Evolutionary conservation across 345 rosid genomes (phyloP).

Genomic region (Populus alba): DNA sequence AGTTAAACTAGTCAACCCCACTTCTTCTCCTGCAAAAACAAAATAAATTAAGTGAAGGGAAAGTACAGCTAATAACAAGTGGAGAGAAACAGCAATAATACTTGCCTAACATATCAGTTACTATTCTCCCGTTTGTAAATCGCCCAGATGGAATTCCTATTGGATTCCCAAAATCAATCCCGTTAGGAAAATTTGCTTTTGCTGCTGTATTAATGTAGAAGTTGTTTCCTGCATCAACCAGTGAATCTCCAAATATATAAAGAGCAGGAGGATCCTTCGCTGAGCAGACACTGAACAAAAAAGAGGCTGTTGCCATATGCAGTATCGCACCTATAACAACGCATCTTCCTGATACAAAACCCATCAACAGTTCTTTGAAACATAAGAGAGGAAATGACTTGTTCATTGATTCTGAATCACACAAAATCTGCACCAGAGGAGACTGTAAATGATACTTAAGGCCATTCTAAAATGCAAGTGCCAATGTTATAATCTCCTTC

Average conservation of each 20-base stretch:
- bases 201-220: neutral
- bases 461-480: too few relatives aligned
- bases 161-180: constrained; percentile 14
- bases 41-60: neutral
- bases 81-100: neutral
- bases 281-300: neutral
- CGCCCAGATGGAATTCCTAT: neutral
- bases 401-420: too few relatives aligned
- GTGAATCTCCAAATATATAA: neutral
- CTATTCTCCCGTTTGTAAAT: constrained; percentile 15
- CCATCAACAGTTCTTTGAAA: neutral
- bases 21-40: constrained; percentile 4
- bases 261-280: neutral
- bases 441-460: too few relatives aligned
- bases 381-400: too few relatives aligned
- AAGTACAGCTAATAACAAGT: neutral
- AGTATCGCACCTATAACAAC: too few relatives aligned
- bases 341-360: neutral
- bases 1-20: constrained; percentile 29
- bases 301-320: too few relatives aligned
- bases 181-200: constrained; percentile 8
- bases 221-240: constrained; percentile 12
- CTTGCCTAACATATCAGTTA: constrained; percentile 21
- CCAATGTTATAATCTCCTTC: too few relatives aligned
- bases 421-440: too few relatives aligned